Conservation (phyloP, 108 stramenopile species). For the Cyclotella cryptica region DNA sequence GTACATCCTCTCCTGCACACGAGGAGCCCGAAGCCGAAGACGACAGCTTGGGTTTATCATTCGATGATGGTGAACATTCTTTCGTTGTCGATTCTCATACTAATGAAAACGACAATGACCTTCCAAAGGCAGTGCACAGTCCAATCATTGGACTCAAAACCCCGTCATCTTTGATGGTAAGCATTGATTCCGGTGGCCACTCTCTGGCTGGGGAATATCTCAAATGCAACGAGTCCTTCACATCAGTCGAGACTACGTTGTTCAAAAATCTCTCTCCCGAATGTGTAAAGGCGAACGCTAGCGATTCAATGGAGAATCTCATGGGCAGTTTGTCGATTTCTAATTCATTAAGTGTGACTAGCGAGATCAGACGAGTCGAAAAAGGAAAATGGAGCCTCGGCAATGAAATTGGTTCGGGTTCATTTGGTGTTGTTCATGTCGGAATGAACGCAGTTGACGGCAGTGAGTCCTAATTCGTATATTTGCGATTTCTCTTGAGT, state of each 20-base stretch:
- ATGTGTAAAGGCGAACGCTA: slow-evolving; percentile 22
- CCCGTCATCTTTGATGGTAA: not conserved
- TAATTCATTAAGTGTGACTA: slow-evolving; percentile 8
- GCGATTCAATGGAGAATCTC: slow-evolving; percentile 17
- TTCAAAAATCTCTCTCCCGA: slow-evolving; percentile 50
- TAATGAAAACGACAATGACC: not conserved
- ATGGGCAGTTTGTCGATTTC: slow-evolving; percentile 24
- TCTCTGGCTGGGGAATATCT: slow-evolving; percentile 6
- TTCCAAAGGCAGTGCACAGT: not conserved
- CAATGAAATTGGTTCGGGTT: slow-evolving; percentile 90
- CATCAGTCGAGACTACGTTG: slow-evolving; percentile 24
- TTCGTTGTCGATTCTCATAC: not conserved
- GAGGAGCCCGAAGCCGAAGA: not conserved
- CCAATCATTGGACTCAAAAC: not conserved
- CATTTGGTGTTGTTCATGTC: slow-evolving; percentile 93
- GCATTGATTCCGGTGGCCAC: not conserved
- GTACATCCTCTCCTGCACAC: not conserved
- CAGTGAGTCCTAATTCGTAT: slow-evolving; percentile 18
- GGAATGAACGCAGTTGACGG: slow-evolving; percentile 95
- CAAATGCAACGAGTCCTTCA: slow-evolving; percentile 11
- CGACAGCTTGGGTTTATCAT: not conserved
- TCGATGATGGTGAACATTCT: not conserved
- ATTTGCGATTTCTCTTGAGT: not conserved
- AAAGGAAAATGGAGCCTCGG: slow-evolving; percentile 92
- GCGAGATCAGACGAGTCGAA: slow-evolving; percentile 43